phyloP scores from a whole-genome alignment of 139 green algal genomes.

The Trebouxia sp. region DNA sequence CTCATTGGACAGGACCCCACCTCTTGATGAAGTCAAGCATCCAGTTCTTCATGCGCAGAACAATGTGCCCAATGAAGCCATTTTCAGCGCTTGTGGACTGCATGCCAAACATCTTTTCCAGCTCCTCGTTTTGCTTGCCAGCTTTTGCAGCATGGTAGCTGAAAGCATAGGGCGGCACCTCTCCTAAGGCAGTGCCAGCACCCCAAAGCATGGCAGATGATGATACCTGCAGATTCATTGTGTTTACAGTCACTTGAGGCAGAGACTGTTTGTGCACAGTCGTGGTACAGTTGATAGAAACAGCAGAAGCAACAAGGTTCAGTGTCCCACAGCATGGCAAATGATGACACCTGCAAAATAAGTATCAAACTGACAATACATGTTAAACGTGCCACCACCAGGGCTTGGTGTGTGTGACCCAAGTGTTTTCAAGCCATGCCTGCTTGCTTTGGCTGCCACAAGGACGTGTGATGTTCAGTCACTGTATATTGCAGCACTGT shows the following conservation, averaged over 20 bases:
- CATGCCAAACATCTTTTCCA: slow-evolving; percentile 35
- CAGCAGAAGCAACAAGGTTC: no score
- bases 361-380: no score
- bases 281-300: no score
- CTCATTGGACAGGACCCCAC: neutral
- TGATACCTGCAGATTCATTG: slow-evolving; percentile 63
- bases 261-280: no score
- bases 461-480: no score
- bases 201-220: slow-evolving; percentile 82
- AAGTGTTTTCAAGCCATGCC: no score
- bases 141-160: slow-evolving; percentile 77
- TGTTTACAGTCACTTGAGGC: no score
- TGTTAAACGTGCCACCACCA: no score
- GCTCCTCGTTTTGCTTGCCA: slow-evolving; percentile 44
- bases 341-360: slow-evolving; percentile 16
- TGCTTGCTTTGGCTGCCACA: no score
- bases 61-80: slow-evolving; percentile 25
- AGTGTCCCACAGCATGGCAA: slow-evolving; percentile 80
- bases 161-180: slow-evolving; percentile 90
- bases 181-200: slow-evolving; percentile 84
- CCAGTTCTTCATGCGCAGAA: slow-evolving; percentile 68
- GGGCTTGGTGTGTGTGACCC: no score
- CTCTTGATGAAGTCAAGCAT: slow-evolving; percentile 83
- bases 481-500: no score
- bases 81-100: neutral